Evolutionary conservation across 2,329 filamentous ascomycete genomes (phyloP).

Genomic region (Pseudocercospora vitis): DNA sequence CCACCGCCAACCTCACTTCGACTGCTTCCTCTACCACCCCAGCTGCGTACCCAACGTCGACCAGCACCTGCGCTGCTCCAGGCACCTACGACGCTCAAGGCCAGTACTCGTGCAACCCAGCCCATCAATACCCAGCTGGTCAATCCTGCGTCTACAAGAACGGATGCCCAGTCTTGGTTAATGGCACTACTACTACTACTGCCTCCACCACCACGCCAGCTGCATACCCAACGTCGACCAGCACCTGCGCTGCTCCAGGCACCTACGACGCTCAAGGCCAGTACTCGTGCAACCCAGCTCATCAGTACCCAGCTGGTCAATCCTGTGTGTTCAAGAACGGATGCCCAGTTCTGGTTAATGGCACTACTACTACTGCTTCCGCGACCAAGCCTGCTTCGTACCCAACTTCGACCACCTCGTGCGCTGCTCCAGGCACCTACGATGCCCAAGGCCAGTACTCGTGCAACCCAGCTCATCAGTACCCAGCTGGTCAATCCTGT

Average conservation of each 20-base stretch:
- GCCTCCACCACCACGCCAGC: not conserved
- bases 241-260: constrained; percentile 14
- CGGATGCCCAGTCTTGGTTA: constrained; percentile 17
- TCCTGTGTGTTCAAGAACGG: constrained; percentile 4
- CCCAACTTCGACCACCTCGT: constrained; percentile 8
- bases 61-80: constrained; percentile 3
- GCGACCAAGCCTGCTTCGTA: not conserved
- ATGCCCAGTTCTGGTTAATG: constrained; percentile 17
- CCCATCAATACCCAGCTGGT: constrained; percentile 20
- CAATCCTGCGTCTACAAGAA: constrained; percentile 6
- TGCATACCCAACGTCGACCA: constrained; percentile 1
- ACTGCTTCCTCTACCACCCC: not conserved
- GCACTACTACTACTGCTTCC: not conserved
- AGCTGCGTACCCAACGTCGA: constrained; percentile 7
- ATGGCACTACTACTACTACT: constrained; percentile 7
- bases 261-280: constrained; percentile 5
- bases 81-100: constrained; percentile 6
- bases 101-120: constrained; percentile 20
- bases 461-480: constrained; percentile 25
- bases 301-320: constrained; percentile 20
- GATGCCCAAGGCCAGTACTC: constrained; percentile 12
- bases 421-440: constrained; percentile 12
- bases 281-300: constrained; percentile 24
- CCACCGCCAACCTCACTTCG: constrained; percentile 5
- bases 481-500: constrained; percentile 17